Base-by-base conservation (phyloP, 345 rosid species). In the Lepidium sativum region DNA sequence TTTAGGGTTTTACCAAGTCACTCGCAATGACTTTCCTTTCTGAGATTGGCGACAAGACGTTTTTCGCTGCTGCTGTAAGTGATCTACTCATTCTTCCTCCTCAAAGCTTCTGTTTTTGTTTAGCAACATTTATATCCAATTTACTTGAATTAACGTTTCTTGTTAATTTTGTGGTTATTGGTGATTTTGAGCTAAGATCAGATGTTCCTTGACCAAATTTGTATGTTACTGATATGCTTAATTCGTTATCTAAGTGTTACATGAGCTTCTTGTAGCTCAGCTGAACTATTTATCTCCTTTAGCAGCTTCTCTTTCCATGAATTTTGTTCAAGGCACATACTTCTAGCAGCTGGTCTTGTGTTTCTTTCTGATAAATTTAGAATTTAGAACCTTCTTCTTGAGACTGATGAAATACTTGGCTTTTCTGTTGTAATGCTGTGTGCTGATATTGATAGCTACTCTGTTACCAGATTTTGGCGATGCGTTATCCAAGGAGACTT, bases 21-120 rank as follows among this genome's bases (percentile, higher is more conserved):
- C 84, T 89, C 33, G 96, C 92, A 37, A 89, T 92, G 95, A 92
- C 96, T 31, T 84, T 88, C 49, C 79, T 88, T 14, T 92, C 98
- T 8, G 96, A 92, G 85, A 86, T 92, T 67, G 98, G 96, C 31
- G 98, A 92, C 79, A 92, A 88, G 83, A 92, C 98, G 40, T 92
- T 92, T 54, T 84, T 92, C 61, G 92, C 98, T 29, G 98, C 98
- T 12, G 98, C 98, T 73, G 98, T 86, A 48, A 74, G 91, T 81
- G 10, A 35, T 11, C 11, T 68, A 52, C 16, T 45, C 32, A 4
- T 0, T 48, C 44, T 43, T 8, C 8, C 16, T 56, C 45, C 20
- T 56, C 21, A 25, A 58, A 13, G 54, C 32, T 50, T 8, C 33
- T 50, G 29, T 4, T 4, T 25, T 25, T 25, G 29, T 25, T 45